Evolutionary conservation across 2,329 filamentous ascomycete genomes (phyloP), one percentile per base, ranked within the genome.

Genomic region (Ophiostoma piceae): DNA sequence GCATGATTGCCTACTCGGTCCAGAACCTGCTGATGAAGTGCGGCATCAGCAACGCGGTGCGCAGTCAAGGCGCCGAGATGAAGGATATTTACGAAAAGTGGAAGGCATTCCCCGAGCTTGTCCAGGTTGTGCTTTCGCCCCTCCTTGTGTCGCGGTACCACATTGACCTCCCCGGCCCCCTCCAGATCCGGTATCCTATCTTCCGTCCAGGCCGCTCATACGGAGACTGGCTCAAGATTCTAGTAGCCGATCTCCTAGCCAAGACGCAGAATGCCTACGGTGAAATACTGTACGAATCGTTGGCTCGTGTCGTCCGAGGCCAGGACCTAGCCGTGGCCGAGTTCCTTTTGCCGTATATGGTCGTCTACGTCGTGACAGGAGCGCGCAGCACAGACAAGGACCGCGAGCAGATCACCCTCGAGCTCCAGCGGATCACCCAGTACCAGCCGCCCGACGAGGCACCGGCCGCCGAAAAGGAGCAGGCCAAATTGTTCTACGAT

Each of bases 1-100:
- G 93, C 0, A 97, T 96, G 76, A 84, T 99, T 22, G 94, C 94
- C 1, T 99, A 91, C 79, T 92, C 90, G 1, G 97, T 99, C 88
- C 95, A 99, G 78, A 90, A 96, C 75, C 84, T 98, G 57, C 84
- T 98, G 3, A 88, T 89, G 64, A 88, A 90, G 74, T 92, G 91
- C 75, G 89, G 90, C 37, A 89, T 97, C 75, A 88, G 84, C 71
- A 82, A 85, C 12, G 86, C 85, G 0, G 83, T 82, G 68, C 39
- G 32, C 32, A 69, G 66, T 41, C 9, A 57, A 11, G 69, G 69
- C 35, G 66, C 66, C n/a, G 70, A 88, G 37, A 83, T 84, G 12
- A 85, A 85, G 67, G 83, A 85, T 2, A 85, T 89, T 35, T 91
- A 90, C 75, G 82, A 86, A 69, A 90, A 92, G 77, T 99, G 93